Base-by-base conservation (phyloP, 108 stramenopile species). In the Nitzschia putrida region DNA sequence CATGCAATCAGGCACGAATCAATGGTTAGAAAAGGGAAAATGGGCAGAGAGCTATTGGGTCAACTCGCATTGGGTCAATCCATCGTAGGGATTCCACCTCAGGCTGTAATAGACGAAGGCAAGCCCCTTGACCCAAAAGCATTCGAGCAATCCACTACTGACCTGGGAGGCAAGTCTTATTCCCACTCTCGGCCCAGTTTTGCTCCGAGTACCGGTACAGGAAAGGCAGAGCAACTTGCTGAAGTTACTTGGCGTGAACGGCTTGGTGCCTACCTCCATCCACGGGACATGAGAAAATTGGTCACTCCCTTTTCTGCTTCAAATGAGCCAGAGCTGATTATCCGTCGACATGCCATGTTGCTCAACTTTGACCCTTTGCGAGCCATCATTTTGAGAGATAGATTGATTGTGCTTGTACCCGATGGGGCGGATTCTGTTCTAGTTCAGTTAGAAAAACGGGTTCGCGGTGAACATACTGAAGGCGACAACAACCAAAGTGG, bases 231-330 rank as follows among this genome's bases (percentile, higher is more conserved):
- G 16, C 16, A 61, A 14, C 53, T 14, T 56, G 37, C 34, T 34
- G 20, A 49, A 18, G 63, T 78, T 23, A 78, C 81, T 13, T 78
- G 84, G 54, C 74, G 84, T 52, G 84, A 94, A 66, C 76, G 87
- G 0, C 66, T 95, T 25, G 94, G 94, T 41, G 91, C 88, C 7
- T 91, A 84, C 53, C 78, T 95, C n/a, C 94, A 95, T 67, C 94
- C 94, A 13, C 82, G 94, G 26, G 94, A 95, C 64, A 93, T 95
- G 92, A 81, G 94, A 8, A 77, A 89, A n/a, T 80, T 95, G 20
- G 94, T 95, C 22, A 91, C 94, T 6, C 94, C 91, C 20, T 93
- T 95, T 72, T 91, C 90, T 14, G 76, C 88, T 12, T 87, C 89
- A 9, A 95, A 95, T 56, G 89, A 89, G 57, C 94, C 94, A 6